Evolutionary conservation across 2,329 filamentous ascomycete genomes (phyloP).

Genomic region (Ophiostoma quercus): DNA sequence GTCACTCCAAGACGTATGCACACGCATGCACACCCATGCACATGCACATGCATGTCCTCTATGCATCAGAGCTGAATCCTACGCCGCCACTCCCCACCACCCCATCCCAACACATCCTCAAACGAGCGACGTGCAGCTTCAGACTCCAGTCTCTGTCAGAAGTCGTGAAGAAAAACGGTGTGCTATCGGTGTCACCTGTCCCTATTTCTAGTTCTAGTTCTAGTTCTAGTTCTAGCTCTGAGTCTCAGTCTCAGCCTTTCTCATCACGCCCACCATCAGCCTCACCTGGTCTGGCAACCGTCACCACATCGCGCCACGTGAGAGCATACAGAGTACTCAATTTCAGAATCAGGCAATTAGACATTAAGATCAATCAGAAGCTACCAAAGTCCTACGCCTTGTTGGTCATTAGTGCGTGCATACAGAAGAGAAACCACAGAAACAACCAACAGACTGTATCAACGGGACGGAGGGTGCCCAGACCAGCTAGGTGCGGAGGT

Average conservation of each 20-base stretch:
- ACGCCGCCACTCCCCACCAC: neutral
- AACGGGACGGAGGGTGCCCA: neutral
- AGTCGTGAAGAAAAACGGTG: neutral
- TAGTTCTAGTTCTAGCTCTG: neutral
- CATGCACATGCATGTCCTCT: neutral
- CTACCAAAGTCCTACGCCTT: neutral
- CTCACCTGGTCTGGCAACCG: neutral
- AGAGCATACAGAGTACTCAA: neutral
- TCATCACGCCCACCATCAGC: neutral
- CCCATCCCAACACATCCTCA: neutral
- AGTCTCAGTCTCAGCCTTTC: neutral
- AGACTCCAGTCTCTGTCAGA: no score
- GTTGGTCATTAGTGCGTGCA: neutral
- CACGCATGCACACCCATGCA: neutral
- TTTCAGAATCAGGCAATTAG: no score
- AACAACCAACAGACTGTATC: neutral
- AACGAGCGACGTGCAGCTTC: neutral
- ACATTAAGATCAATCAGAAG: no score
- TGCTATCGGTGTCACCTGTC: neutral
- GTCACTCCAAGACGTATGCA: no score
- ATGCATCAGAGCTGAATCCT: neutral
- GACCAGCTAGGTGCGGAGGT: conserved; percentile 1
- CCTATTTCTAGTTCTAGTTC: neutral
- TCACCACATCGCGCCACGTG: neutral
- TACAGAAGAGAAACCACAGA: neutral